A percentile compares a stretch with the other conserved stretches of the same genome.
These are phyloP conservation scores for Fraxinus sp. DNA, from an alignment of 305 asterid species.

Conservation along the genomic window DNA sequence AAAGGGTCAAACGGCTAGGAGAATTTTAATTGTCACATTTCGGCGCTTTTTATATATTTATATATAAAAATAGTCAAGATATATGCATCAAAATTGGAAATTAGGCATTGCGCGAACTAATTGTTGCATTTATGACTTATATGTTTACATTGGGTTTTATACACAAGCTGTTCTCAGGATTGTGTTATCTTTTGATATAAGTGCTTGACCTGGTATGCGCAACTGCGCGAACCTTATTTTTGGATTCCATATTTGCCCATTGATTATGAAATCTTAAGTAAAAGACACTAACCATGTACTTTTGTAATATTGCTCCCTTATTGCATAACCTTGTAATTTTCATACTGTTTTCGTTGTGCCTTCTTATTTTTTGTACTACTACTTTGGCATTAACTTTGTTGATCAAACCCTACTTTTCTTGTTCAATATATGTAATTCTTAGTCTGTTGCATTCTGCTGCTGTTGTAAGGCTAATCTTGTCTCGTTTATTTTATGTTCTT, in stretches of 20 bases:
- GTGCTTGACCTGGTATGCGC: background rate
- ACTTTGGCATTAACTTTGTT: background rate
- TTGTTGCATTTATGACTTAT: background rate
- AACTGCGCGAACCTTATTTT: background rate
- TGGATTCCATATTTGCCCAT: background rate
- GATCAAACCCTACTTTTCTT: background rate
- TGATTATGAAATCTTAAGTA: slow-evolving; percentile 4
- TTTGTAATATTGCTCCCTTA: background rate
- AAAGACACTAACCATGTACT: background rate
- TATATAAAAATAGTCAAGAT: background rate
- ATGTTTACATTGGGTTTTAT: background rate
- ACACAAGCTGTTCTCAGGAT: background rate
- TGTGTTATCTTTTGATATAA: background rate
- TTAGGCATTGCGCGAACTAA: background rate
- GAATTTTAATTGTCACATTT: background rate
- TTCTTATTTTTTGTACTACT: background rate
- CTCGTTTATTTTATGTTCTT: slow-evolving; percentile 8
- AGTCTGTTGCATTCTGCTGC: background rate
- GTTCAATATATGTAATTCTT: background rate
- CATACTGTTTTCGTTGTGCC: background rate
- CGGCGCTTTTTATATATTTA: background rate
- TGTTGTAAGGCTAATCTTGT: slow-evolving; percentile 1
- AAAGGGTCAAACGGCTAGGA: background rate
- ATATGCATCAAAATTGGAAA: background rate
- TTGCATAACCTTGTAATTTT: background rate